Evolutionary conservation across 176 grass and related monocot species (phyloP), one percentile per base, ranked within the genome.

Genomic region (Raddia guianensis): DNA sequence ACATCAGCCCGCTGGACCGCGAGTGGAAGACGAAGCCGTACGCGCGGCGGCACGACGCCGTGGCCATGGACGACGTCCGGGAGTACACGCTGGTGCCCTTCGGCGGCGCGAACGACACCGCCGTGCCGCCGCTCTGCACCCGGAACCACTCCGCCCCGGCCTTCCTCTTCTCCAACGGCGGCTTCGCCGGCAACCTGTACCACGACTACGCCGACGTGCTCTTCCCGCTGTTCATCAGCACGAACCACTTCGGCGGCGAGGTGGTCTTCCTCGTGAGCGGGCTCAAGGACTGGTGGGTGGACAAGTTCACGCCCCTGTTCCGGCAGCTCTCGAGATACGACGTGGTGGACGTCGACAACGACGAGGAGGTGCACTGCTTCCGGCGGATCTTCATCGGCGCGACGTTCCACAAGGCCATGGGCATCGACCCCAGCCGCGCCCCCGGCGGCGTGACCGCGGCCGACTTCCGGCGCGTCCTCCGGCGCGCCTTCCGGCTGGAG

Each of bases 161-260:
- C 0, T 84, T 98, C 75, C 83, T 98, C 83, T 94, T 94, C 90
- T 94, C 95, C 74, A 84, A 62, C 78, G 87, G 90, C 66, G 95
- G 95, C 0, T 98, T 92, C 88, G 93, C 92, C 12, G 95, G 92
- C 2, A 98, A 98, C 78, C 80, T 98, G 6, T 98, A 94, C 81
- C 95, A 98, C 33, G 92, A 98, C 48, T 92, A 92, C 91, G 87
- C 95, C 6, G 95, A 98, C 58, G 90, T 98, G 64, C 72, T 98
- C 2, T 86, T 98, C 1, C 95, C 95, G 32, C 74, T 98, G 43
- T 98, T 94, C 70, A 78, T 86, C 12, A 85, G 80, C 83, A 90
- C 92, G 1, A 66, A 91, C 81, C 85, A 87, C 33, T 91, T 90
- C 44, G 75, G 49, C 2, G 92, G 92, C n/a, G 92, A 98, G 82